Evolutionary conservation across 2,329 filamentous ascomycete species (phyloP), one percentile per base, ranked within the genome.

Genomic region (Fusarium sororula): DNA sequence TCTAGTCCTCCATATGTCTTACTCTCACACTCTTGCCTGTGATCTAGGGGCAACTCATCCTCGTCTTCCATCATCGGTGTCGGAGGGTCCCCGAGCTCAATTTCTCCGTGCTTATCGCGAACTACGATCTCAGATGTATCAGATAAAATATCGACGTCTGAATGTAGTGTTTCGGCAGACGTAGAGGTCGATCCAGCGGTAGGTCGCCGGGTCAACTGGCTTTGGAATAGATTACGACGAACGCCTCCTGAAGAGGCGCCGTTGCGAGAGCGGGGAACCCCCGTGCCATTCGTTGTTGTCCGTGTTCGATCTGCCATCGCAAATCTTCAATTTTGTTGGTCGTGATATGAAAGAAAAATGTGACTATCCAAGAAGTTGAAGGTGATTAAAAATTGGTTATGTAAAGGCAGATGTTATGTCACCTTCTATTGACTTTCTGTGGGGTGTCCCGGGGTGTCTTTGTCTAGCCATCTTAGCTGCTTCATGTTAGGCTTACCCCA

Each of bases 51-150:
- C 65, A 83, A 86, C 79, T 88, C 87, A 60, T 89, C 87, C 22
- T 87, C 84, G 41, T 89, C 88, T 55, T 90, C 88, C 35, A 87
- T 80, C 13, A 84, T 81, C 20, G 86, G 85, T 68, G 87, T 85
- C 2, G 87, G 88, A 51, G 88, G 87, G 67, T 90, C 89, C 22
- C 84, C 85, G n/a, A 92, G 81, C 79, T 90, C 87, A 64, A 91
- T 86, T 73, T 92, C 90, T 55, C 90, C 90, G 76, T 91, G 87
- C 80, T 87, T 83, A 77, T 92, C 88, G 72, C 90, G 85, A 51
- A 91, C 87, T 14, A 92, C 88, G 66, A 92, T 91, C 74, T 91
- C 90, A 11, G 79, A 80, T n/a, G 78, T 81, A 54, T 87, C 85
- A 10, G 81, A 83, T n/a, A 84, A 78, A 22, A 83, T 82, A 54